phyloP scores from a whole-genome alignment of 2,329 filamentous ascomycete species.

The Fusarium sarcochroum region DNA sequence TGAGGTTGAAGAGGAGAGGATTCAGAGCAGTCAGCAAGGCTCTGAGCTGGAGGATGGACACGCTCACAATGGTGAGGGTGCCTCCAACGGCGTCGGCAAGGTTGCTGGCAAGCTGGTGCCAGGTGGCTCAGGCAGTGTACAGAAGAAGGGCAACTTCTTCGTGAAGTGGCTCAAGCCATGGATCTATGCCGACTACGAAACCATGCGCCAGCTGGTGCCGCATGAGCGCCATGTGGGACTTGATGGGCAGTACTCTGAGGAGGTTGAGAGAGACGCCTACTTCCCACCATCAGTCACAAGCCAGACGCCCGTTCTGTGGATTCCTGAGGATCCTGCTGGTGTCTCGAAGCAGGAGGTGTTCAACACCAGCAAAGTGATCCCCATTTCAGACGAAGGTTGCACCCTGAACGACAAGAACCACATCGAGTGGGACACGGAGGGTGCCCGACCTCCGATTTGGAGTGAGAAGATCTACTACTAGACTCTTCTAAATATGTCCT shows the following conservation, averaged over 20 bases:
- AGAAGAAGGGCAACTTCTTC: conserved; percentile 67
- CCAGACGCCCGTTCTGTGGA: conserved; percentile 77
- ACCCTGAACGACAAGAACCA: conserved; percentile 75
- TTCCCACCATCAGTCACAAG: conserved; percentile 77
- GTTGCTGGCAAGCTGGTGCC: conserved; percentile 44
- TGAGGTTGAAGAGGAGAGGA: conserved; percentile 58
- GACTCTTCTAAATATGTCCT: no score
- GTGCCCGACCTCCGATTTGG: conserved; percentile 61
- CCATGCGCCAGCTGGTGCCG: conserved; percentile 79
- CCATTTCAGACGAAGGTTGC: conserved; percentile 80
- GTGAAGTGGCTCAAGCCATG: conserved; percentile 81
- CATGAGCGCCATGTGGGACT: conserved; percentile 61
- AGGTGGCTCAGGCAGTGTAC: conserved; percentile 38
- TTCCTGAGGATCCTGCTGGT: conserved; percentile 78
- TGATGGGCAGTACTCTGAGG: conserved; percentile 72
- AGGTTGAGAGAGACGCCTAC: conserved; percentile 77
- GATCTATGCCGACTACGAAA: conserved; percentile 78
- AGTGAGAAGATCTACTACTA: conserved; percentile 62
- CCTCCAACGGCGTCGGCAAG: conserved; percentile 17
- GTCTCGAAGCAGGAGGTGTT: conserved; percentile 79
- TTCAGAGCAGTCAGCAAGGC: conserved; percentile 52
- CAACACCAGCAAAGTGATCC: conserved; percentile 75
- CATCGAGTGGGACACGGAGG: conserved; percentile 59
- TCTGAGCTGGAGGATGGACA: conserved; percentile 48
- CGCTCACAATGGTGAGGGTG: conserved; percentile 25